phyloP scores from a whole-genome alignment of 306 rosid species.

The Fagus crenata region DNA sequence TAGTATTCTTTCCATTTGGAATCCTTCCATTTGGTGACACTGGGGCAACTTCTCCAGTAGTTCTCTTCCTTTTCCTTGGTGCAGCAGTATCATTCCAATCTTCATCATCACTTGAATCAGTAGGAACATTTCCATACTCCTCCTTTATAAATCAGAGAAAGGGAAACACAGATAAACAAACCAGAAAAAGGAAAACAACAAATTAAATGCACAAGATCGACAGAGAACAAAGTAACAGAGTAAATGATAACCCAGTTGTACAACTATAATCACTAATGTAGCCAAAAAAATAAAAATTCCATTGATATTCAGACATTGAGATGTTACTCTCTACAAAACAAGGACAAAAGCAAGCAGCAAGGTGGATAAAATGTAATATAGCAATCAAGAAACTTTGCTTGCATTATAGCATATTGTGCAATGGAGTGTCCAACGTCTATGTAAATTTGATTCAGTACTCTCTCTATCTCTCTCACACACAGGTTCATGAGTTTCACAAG shows the following conservation, averaged over 20 bases:
- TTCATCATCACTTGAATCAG: slow-evolving; percentile 80
- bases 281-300: not conserved
- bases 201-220: slow-evolving; percentile 10
- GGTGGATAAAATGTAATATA: not conserved
- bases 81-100: slow-evolving; percentile 51
- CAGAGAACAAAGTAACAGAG: not conserved
- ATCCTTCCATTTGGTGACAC: slow-evolving; percentile 35
- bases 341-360: not conserved
- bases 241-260: slow-evolving; percentile 1
- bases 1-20: slow-evolving; percentile 45
- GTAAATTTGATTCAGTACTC: not conserved
- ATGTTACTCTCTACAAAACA: not conserved
- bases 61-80: slow-evolving; percentile 36
- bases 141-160: slow-evolving; percentile 51
- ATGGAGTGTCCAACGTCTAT: no score
- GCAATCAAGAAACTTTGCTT: not conserved
- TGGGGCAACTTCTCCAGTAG: slow-evolving; percentile 16
- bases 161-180: slow-evolving; percentile 34
- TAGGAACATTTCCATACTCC: slow-evolving; percentile 49
- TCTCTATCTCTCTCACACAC: not conserved
- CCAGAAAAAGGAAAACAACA: slow-evolving; percentile 14
- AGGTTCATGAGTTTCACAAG: not conserved
- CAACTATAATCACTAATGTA: not conserved
- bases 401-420: no score
- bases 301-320: no score